Percentiles rank a stretch among this genome's conserved stretches.
Evolutionary conservation across 768 basidiomycete genomes (phyloP).

Genomic region (Kwoniella newhampshirensis): DNA sequence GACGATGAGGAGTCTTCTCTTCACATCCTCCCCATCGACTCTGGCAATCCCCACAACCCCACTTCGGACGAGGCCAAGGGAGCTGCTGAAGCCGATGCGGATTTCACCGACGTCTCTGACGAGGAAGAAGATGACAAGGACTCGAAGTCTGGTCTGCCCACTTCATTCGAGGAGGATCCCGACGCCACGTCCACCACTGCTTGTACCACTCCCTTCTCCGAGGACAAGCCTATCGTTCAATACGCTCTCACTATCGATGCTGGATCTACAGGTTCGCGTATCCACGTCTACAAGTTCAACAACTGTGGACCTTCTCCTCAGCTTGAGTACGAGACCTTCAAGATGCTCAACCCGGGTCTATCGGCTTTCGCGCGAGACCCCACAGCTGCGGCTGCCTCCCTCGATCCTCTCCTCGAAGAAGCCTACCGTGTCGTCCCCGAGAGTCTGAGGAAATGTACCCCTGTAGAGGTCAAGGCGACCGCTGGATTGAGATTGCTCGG

Average conservation of each 20-base stretch:
- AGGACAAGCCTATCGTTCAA: conserved; percentile 66
- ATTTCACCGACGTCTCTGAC: conserved; percentile 39
- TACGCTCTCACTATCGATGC: conserved; percentile 98
- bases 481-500: conserved; percentile 80
- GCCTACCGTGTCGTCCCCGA: conserved; percentile 76
- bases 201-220: conserved; percentile 64
- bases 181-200: conserved; percentile 70
- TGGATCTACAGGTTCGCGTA: conserved; percentile 93
- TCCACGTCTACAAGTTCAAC: conserved; percentile 98
- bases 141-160: conserved; percentile 28
- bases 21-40: conserved; percentile 34
- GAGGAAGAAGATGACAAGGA: conserved; percentile 27
- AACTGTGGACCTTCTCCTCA: conserved; percentile 72
- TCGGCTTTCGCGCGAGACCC: conserved; percentile 65
- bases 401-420: conserved; percentile 76
- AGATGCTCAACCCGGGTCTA: conserved; percentile 74
- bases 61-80: conserved; percentile 30
- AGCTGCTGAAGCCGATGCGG: conserved; percentile 32
- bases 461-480: conserved; percentile 87
- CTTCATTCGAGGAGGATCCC: conserved; percentile 69
- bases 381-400: conserved; percentile 68
- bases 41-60: conserved; percentile 28
- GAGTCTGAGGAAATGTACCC: conserved; percentile 68
- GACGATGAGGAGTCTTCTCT: conserved; percentile 35
- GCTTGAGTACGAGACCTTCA: conserved; percentile 93